A percentile compares a stretch with the other conserved stretches of the same genome.
phyloP scores from a whole-genome alignment of 257 asterid genomes.

The Asclepias syriaca region DNA sequence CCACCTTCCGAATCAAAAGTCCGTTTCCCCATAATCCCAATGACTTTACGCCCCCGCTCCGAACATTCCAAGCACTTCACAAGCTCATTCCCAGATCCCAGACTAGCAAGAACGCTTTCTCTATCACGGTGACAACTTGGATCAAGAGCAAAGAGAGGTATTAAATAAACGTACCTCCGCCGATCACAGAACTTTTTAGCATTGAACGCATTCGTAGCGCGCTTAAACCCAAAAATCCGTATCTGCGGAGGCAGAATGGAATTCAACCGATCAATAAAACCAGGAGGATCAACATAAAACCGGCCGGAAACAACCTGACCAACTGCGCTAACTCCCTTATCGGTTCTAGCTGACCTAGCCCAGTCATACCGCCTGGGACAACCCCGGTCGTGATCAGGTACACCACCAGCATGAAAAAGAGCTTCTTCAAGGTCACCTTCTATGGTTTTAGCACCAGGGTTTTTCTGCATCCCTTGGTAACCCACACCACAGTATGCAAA shows the following conservation, averaged over 20 bases:
- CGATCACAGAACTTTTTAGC: constrained; percentile 94
- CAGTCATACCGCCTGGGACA: constrained; percentile 56
- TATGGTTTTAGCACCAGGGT: constrained; percentile 96
- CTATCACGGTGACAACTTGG: constrained; percentile 76
- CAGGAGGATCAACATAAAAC: constrained; percentile 83
- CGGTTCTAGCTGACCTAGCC: constrained; percentile 92
- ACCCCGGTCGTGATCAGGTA: constrained; percentile 78
- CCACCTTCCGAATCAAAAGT: constrained; percentile 25
- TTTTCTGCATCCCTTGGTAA: constrained; percentile 96
- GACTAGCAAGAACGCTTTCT: constrained; percentile 81
- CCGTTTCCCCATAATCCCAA: constrained; percentile 68
- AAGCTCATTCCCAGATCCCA: constrained; percentile 68
- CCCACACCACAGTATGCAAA: constrained; percentile 95
- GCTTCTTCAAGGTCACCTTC: constrained; percentile 98
- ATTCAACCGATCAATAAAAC: constrained; percentile 72
- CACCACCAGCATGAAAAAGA: constrained; percentile 64
- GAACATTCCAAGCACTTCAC: constrained; percentile 84
- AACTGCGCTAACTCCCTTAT: constrained; percentile 97
- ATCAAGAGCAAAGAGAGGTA: constrained; percentile 89
- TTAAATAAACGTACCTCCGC: constrained; percentile 80
- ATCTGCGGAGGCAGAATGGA: constrained; percentile 60
- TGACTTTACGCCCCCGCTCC: constrained; percentile 81
- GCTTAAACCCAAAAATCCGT: constrained; percentile 72
- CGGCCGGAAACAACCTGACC: constrained; percentile 95
- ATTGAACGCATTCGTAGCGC: constrained; percentile 61